Percentiles rank a stretch among this genome's conserved stretches.
These are phyloP conservation scores for Helotiales sp. DNA, from an alignment of 2,329 filamentous ascomycete species.

Conservation along the genomic window DNA sequence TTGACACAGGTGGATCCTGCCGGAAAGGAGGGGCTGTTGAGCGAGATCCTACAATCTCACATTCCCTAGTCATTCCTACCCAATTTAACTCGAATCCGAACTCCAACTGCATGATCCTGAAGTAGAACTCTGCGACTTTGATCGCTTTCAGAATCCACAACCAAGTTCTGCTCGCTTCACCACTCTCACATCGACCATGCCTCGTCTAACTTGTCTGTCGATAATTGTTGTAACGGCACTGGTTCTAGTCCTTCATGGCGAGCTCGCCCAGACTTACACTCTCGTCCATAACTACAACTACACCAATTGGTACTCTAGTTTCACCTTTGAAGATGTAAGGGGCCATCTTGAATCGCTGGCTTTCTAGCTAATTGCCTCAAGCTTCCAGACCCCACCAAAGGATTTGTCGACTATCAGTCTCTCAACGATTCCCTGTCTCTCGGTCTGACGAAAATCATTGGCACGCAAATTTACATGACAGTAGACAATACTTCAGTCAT, in stretches of 20 bases:
- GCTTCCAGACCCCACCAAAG: slow-evolving; percentile 33
- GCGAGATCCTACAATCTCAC: not conserved
- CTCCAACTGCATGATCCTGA: not conserved
- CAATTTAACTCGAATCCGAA: no score
- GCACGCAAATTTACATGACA: slow-evolving; percentile 61
- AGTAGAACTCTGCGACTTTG: no score
- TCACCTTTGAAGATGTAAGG: slow-evolving; percentile 18
- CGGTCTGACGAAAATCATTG: slow-evolving; percentile 61
- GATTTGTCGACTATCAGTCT: slow-evolving; percentile 45
- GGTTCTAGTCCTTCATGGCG: not conserved
- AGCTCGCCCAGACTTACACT: slow-evolving; percentile 12
- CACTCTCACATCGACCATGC: no score
- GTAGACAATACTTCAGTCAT: slow-evolving; percentile 35
- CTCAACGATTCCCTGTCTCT: slow-evolving; percentile 54
- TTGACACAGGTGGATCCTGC: not conserved
- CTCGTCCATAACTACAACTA: slow-evolving; percentile 31
- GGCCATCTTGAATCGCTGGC: not conserved
- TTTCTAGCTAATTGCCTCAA: slow-evolving; percentile 5
- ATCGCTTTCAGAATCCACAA: no score
- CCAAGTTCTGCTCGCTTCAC: no score
- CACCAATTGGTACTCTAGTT: slow-evolving; percentile 35
- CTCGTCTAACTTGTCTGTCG: not conserved
- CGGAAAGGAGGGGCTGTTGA: not conserved
- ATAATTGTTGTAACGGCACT: not conserved
- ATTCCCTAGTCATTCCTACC: not conserved